Base-by-base conservation (phyloP, 2,329 filamentous ascomycete species). In the Basipetospora sp. region DNA sequence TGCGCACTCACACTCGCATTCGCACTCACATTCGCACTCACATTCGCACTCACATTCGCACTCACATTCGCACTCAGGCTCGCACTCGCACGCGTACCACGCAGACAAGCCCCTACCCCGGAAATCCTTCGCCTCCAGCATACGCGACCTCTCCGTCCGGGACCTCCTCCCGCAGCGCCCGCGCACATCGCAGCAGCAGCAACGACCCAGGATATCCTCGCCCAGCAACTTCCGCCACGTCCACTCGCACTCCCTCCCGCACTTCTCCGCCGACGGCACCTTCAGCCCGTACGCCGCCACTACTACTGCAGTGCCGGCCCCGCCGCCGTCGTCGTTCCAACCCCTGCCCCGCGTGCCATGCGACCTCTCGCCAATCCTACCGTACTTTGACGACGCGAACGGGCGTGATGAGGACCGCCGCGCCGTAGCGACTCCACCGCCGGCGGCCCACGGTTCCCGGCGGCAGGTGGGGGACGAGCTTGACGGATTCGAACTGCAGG, bases 161-260 rank as follows among this genome's bases (percentile, higher is more conserved):
- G 14, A 20, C 18, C 35, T 38, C 18, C 28, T 14, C 18, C 33
- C 33, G 3, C 18, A 18, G 18, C 55, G 60, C 31, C 56, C 64
- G 49, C 69, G 64, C 22, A 25, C 22, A n/a, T n/a, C n/a, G n/a
- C n/a, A n/a, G n/a, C n/a, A n/a, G n/a, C n/a, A n/a, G n/a, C n/a
- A n/a, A n/a, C n/a, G 67, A 53, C 66, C 67, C 50, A 59, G 60
- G 42, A 77, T 78, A 47, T 75, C 72, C 30, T 60, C 60, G 15
- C 74, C 74, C 3, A 65, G 65, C 34, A 61, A 77, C 51, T 78
- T 78, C 48, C 67, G 66, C 33, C 74, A 77, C 55, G 46, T 77
- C 34, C 56, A 67, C 39, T 67, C 65, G 14, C 60, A 59, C 33
- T 56, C 62, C n/a, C 58, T 58, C 40, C 22, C 22, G 22, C 58